Conservation (phyloP, 108 stramenopile species). For the Thalassiosira profunda region DNA sequence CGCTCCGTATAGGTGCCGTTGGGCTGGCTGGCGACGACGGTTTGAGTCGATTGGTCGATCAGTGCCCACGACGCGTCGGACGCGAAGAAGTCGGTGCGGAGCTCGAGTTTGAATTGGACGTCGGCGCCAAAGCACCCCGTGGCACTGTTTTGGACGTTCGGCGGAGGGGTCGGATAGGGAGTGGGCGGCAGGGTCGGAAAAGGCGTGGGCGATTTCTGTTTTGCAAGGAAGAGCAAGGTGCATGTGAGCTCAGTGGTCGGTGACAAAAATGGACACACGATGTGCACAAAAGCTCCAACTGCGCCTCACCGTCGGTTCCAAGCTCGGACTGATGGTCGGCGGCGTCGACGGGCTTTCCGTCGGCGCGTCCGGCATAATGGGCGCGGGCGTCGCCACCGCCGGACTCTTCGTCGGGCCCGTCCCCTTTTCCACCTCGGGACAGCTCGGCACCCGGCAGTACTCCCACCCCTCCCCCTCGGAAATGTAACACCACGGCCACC, state of each 20-base stretch:
- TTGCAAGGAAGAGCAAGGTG: no score
- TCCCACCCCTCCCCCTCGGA: slow-evolving; percentile 19
- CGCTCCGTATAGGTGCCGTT: slow-evolving; percentile 7
- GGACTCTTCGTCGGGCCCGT: no score
- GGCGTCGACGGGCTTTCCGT: no score
- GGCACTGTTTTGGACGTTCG: slow-evolving; percentile 10
- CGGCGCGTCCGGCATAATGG: no score
- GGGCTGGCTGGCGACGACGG: slow-evolving; percentile 4
- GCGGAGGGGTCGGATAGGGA: slow-evolving; percentile 19
- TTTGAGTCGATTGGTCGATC: slow-evolving; percentile 8
- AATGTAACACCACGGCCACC: slow-evolving; percentile 23
- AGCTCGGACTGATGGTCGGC: no score
- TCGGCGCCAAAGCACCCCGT: slow-evolving; percentile 48
- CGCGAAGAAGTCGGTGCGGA: slow-evolving; percentile 34
- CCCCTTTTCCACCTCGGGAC: no score
- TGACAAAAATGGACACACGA: no score
- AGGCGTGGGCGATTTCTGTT: slow-evolving; percentile 5
- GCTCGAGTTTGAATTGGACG: slow-evolving; percentile 28
- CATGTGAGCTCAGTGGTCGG: no score
- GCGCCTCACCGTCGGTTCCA: no score
- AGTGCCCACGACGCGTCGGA: slow-evolving; percentile 34
- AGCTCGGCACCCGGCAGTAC: slow-evolving; percentile 25
- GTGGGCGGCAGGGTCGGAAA: slow-evolving; percentile 26
- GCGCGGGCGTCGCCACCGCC: neutral
- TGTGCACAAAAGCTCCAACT: no score